Base-by-base conservation (phyloP, 2,329 filamentous ascomycete species). In the Albophoma yamanashiensis region DNA sequence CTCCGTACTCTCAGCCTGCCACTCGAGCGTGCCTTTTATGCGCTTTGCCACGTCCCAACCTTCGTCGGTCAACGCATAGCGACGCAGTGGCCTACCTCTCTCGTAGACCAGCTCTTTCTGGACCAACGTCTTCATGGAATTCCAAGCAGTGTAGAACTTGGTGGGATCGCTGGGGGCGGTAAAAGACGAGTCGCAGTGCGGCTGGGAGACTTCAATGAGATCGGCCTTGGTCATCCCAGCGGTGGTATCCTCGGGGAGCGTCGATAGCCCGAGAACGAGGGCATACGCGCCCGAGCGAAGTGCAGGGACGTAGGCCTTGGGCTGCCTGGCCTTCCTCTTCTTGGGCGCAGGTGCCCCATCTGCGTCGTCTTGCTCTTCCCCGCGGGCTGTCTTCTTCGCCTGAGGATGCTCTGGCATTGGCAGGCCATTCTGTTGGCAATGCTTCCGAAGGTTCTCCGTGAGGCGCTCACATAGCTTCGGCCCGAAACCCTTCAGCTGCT, bases 141-240 rank as follows among this genome's bases (percentile, higher is more conserved):
- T 88, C 89, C 89, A 94, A 0, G 90, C 90, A 0, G 89, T 93
- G 66, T 90, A 89, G 66, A 83, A 89, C 60, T 86, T 88, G 14
- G 80, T 86, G 0, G 88, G 78, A 59, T 90, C 87, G 47, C 76
- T 78, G 0, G 88, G 86, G 0, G 82, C 84, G 0, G 82, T 87
- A 66, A 91, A 92, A 0, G 89, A 92, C 2, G 86, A 75, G 68
- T 92, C 88, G 66, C 87, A 91, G 69, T 89, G 79, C 8, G 82
- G 83, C 67, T 93, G 88, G 1, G 89, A 88, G 15, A 80, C 75
- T 61, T 86, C 84, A 55, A 92, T 87, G 3, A 92, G 73, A 60
- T 89, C 81, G 8, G 78, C 69, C 69, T 92, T 93, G 12, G 85
- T 83, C 73, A 93, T 74, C 4, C 86, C 84, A 1, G 63, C 63